Evolutionary conservation across 1,284 basidiomycete species (phyloP), one percentile per base, ranked within the genome.

Genomic region (Cryptococcus neoformans): DNA sequence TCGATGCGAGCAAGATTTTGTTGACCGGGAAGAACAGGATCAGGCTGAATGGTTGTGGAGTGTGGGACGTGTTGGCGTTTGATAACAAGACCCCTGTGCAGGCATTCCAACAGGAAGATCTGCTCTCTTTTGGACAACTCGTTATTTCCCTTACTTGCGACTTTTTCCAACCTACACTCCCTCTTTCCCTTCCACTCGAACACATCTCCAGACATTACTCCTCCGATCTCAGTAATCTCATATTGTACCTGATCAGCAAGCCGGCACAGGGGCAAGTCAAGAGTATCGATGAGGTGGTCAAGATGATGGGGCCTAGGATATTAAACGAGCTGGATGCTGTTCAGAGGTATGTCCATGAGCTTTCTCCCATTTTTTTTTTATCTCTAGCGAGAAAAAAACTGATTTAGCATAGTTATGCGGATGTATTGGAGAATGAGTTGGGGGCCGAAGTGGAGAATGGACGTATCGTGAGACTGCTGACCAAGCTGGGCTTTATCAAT

Each of bases 401-500:
- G 46, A 59, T 35, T 6, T 28, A 9, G 14, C 48, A 12, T 51
- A 92, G 89, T 62, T 86, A 88, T 44, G 82, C 83, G 17, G 96
- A 99, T 72, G 80, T 84, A 51, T 80, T 98, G 12, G 93, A 98
- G 72, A 82, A 83, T 44, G 89, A 94, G 64, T 81, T 99, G 49
- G 83, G 87, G 76, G 84, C 87, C 53, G 95, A 99, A 75, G 82
- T 99, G n/a, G 96, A 99, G 80, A 98, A 99, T 70, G 93, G 89
- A 0, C 83, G 96, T 39, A 81, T 99, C n/a, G 89, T 97, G 34
- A 84, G 96, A 47, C 78, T 99, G 55, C 80, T 99, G 62, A 88
- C 87, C 79, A 99, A 99, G 79, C 88, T 99, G 67, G 91, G 92
- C 0, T 98, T 98, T 77, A 97, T 99, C 80, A 97, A 98, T 76